Percentiles rank a stretch among this genome's conserved stretches.
Evolutionary conservation across 257 asterid genomes (phyloP).

Genomic region (Paulownia fortunei): DNA sequence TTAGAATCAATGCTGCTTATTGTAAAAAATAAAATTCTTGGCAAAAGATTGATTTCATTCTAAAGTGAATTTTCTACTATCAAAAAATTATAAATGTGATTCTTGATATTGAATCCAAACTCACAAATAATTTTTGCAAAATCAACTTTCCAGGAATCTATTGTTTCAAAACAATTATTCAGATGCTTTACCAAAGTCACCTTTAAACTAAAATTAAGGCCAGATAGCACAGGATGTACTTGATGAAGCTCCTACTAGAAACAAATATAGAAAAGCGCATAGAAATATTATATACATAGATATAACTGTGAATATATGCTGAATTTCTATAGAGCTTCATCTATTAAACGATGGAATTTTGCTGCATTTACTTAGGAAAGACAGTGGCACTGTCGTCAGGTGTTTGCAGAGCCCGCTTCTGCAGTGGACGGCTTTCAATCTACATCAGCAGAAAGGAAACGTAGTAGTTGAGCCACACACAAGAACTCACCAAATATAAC

Average conservation of each 20-base stretch:
- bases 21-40: neutral
- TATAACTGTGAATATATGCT: constrained; percentile 9
- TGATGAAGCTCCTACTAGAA: constrained; percentile 15
- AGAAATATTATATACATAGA: neutral
- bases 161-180: neutral
- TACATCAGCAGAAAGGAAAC: constrained; percentile 35
- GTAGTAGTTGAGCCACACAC: constrained; percentile 19
- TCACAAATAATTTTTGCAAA: neutral
- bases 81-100: neutral
- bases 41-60: neutral
- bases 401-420: constrained; percentile 71
- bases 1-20: neutral
- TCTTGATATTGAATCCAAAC: neutral
- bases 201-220: constrained; percentile 9
- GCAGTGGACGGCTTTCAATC: constrained; percentile 99
- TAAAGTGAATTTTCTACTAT: neutral
- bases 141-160: neutral
- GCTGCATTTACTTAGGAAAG: constrained; percentile 68
- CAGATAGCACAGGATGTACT: neutral
- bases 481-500: constrained; percentile 15
- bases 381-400: constrained; percentile 62
- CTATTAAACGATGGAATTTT: constrained; percentile 15
- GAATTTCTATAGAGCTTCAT: constrained; percentile 4
- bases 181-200: neutral
- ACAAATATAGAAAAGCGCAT: neutral